Base-by-base conservation (phyloP, 352 stramenopile species). In the Pythium rishiriense region DNA sequence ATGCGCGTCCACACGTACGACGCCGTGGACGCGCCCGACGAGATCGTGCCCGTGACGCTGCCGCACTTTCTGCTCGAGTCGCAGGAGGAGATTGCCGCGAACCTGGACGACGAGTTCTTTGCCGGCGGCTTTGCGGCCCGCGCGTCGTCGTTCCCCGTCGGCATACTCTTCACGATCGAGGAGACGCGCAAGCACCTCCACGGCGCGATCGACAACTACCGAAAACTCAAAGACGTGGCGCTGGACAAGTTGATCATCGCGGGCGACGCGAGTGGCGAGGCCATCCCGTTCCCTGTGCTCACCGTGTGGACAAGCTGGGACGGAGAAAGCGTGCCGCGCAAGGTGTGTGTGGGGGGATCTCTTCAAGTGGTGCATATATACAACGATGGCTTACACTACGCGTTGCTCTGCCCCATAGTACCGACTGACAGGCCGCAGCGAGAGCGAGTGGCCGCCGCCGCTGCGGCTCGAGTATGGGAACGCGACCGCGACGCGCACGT, bases 131-230 rank as follows among this genome's bases (percentile, higher is more conserved):
- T 88, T 43, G 73, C 73, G 4, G 76, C 71, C 9, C 69, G 79
- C 4, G 70, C 78, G 31, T 91, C 83, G 33, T 75, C 80, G 53
- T 67, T 79, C 45, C 80, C 83, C 7, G 80, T 90, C 0, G 83
- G 80, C 19, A 69, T 84, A 60, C 71, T 91, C 3, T 93, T 91
- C 54, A 93, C 84, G 15, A 87, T 90, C 26, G 47, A 87, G 1
- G 80, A 91, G 64, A 88, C 79, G 33, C 72, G 78, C 9, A 68
- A 79, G 55, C 84, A 93, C 49, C n/a, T 91, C 57, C 84, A 93
- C 42, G 76, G 78, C 11, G 82, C 70, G 1, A 58, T 88, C 6
- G 58, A 50, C 56, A 93, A 93, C 51, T 93, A 93, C 65, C 78
- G 80, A 25, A 62, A 49, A 17, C 71, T 93, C 2, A 51, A 66